Evolutionary conservation across 2,329 filamentous ascomycete genomes (phyloP), one percentile per base, ranked within the genome.

Genomic region (Lachnellula willkommii): DNA sequence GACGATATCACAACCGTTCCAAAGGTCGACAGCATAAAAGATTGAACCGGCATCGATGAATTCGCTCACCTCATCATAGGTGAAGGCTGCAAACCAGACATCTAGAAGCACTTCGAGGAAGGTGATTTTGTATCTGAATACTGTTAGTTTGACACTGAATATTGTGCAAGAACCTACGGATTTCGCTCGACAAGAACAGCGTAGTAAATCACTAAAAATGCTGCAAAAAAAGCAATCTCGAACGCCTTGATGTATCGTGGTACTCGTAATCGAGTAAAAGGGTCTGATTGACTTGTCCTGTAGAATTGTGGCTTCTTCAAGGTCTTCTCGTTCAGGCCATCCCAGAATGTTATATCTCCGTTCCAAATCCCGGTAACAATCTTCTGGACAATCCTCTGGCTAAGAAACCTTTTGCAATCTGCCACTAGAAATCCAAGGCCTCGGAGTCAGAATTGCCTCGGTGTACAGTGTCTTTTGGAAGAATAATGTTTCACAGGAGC

Each of bases 331-430:
- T 82, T 86, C n/a, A 95, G 75, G 5, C 78, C 82, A 58, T 91
- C 87, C 90, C 90, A 95, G 70, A 95, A 94, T 39, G 92, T 82
- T 58, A 95, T 90, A 62, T 92, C 86, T 47, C 90, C 90, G 60
- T 85, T 84, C 90, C 90, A 95, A 53, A 95, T 89, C 49, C 88
- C 88, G 47, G 88, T 87, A 59, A 95, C 83, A 62, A 95, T 88
- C 65, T 87, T 88, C 68, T 95, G 90, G 11, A 95, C 87, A 2
- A 89, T 82, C 57, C 81, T 80, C 70, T 95, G 90, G 66, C 86
- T 87, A 37, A 95, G 79, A 63, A 95, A 95, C 47, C 88, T 88
- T 73, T 95, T 95, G 32, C 89, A 89, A 56, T 89, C 81, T 12
- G 87, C 87, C 20, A 95, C 84, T 32, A 11, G 2, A 32, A 11